Evolutionary conservation across 805 yeast genomes (phyloP).

Genomic region (Dipodascus albidus): DNA sequence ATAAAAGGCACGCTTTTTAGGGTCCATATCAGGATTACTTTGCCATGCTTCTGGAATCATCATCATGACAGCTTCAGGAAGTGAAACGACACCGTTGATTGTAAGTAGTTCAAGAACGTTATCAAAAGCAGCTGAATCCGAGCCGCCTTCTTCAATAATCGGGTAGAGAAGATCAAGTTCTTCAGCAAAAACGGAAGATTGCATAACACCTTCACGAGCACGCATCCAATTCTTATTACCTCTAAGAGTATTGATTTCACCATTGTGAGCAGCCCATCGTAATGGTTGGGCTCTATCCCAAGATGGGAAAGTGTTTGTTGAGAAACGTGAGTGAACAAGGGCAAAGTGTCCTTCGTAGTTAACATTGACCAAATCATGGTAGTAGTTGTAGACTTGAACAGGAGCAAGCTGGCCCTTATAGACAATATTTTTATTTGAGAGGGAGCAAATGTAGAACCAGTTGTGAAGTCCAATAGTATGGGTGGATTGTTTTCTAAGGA

Average conservation of each 20-base stretch:
- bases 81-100: constrained; percentile 79
- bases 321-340: constrained; percentile 91
- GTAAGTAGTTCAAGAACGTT: constrained; percentile 87
- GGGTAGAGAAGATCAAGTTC: constrained; percentile 87
- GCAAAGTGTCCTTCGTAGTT: constrained; percentile 94
- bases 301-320: constrained; percentile 98
- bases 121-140: constrained; percentile 96
- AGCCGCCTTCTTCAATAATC: constrained; percentile 95
- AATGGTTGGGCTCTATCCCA: constrained; percentile 99
- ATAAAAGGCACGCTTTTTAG: constrained; percentile 85
- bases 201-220: constrained; percentile 95
- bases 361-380: constrained; percentile 83
- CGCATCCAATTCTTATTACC: constrained; percentile 99
- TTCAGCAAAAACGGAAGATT: constrained; percentile 76
- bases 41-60: constrained; percentile 99
- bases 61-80: constrained; percentile 96
- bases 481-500: constrained; percentile 80
- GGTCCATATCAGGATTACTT: constrained; percentile 74
- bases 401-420: constrained; percentile 98
- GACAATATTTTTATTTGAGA: constrained; percentile 80
- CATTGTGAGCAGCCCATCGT: constrained; percentile 96
- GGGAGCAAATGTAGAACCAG: constrained; percentile 95
- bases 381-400: constrained; percentile 87
- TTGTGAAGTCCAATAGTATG: constrained; percentile 88
- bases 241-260: constrained; percentile 93